phyloP scores from a whole-genome alignment of 441 rosid species.

The Macaranga tanarius region DNA sequence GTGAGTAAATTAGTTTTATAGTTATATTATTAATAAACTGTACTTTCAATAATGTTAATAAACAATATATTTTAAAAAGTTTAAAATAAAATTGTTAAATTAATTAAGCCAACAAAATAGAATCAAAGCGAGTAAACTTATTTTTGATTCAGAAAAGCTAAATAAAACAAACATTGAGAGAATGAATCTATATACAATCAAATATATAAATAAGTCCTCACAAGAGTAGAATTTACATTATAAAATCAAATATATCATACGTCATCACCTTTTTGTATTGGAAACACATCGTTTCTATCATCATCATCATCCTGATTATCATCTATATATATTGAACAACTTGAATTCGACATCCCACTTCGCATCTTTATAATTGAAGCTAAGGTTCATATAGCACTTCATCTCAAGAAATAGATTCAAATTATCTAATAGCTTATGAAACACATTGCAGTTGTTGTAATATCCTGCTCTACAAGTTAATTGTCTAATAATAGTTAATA shows the following conservation, averaged over 20 bases:
- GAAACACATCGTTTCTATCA: conserved; percentile 28
- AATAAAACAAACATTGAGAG: too few relatives aligned
- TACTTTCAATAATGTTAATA: too few relatives aligned
- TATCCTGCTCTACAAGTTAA: too few relatives aligned
- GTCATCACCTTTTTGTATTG: conserved; percentile 27
- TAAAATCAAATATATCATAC: conserved; percentile 8
- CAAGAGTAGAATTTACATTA: conserved; percentile 35
- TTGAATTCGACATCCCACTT: conserved; percentile 66
- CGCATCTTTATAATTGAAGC: conserved; percentile 53
- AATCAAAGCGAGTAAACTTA: too few relatives aligned
- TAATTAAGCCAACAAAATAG: too few relatives aligned
- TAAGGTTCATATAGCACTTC: conserved; percentile 74
- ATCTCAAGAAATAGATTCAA: conserved; percentile 90
- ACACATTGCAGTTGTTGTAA: conserved; percentile 90
- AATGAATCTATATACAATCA: conserved; percentile 28
- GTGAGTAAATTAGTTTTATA: too few relatives aligned
- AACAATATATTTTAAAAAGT: too few relatives aligned
- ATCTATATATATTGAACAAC: conserved; percentile 49
- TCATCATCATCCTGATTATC: conserved; percentile 19
- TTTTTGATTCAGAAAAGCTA: too few relatives aligned
- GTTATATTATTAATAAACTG: too few relatives aligned
- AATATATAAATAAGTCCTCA: conserved; percentile 12
- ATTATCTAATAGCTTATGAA: conserved; percentile 93
- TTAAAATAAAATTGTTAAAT: too few relatives aligned
- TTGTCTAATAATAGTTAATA: too few relatives aligned